Base-by-base conservation (phyloP, 2,329 filamentous ascomycete genomes). In the Coniochaeta sp. region DNA sequence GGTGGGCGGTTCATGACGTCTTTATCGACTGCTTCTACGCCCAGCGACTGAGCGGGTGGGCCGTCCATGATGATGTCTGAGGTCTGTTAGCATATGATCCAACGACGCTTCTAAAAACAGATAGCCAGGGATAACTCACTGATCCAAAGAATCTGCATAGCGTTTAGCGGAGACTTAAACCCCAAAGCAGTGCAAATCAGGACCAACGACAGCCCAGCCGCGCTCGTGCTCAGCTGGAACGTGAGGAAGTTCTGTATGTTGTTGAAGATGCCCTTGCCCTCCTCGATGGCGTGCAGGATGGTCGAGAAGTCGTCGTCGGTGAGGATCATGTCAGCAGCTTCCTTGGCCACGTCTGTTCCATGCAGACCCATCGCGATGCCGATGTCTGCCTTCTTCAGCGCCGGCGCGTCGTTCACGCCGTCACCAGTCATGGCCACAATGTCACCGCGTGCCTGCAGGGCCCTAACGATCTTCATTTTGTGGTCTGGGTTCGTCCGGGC, bases 121-220 rank as follows among this genome's bases (percentile, higher is more conserved):
- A 26, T 22, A n/a, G 42, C 4, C 17, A 50, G 44, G 17, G 54
- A 56, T 7, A 14, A 84, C 91, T 78, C 79, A 97, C 93, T 99
- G 70, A 99, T 99, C 95, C 95, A 99, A 47, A 99, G 83, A 78
- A 99, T 99, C 77, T 99, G 95, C 95, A 99, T 99, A 57, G 95
- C 92, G 72, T 99, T 99, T 62, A 99, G 81, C 54, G 95, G 96
- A 71, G 95, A 96, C 75, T 91, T 93, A 77, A 96, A 95, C 42
- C 95, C 95, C 63, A 97, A 83, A 66, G 91, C 89, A 32, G 92
- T 97, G 79, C 93, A 97, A 69, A 99, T 75, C 66, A 99, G 85
- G 19, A 99, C 95, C 59, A 99, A 81, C 61, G 90, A 91, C 65
- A 99, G 79, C 62, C 95, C 92, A 59, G 96, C 95, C 22, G 96